These are phyloP conservation scores for Fonsecaea pugnacius DNA, from an alignment of 2,329 filamentous ascomycete species.

Conservation along the genomic window DNA sequence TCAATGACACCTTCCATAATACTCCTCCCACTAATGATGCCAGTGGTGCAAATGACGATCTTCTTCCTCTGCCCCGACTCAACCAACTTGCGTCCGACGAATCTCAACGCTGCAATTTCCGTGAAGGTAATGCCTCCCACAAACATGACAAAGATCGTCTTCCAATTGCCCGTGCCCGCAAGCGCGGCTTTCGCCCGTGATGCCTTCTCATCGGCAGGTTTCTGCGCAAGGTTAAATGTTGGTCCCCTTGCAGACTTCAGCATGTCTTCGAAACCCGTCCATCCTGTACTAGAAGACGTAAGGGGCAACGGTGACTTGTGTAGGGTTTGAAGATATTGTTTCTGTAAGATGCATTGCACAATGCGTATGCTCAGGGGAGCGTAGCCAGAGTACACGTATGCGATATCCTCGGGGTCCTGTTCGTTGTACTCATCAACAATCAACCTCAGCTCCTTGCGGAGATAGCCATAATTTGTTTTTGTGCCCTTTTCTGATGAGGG, in stretches of 20 bases:
- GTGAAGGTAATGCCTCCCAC: conserved; percentile 96
- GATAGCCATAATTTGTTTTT: conserved; percentile 86
- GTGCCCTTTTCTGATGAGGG: conserved; percentile 54
- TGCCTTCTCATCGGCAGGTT: conserved; percentile 82
- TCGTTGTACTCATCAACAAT: conserved; percentile 98
- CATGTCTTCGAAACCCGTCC: conserved; percentile 91
- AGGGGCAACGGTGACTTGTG: conserved; percentile 66
- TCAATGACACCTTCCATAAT: conserved; percentile 88
- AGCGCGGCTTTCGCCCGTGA: conserved; percentile 83
- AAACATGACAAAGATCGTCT: conserved; percentile 95
- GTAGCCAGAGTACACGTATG: conserved; percentile 98
- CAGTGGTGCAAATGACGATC: conserved; percentile 90
- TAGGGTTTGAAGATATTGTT: conserved; percentile 76
- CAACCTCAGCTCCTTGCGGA: conserved; percentile 82
- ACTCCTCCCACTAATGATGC: conserved; percentile 83
- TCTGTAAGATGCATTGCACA: conserved; percentile 90
- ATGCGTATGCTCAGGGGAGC: conserved; percentile 89
- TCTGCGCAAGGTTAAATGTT: conserved; percentile 90
- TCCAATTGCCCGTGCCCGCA: conserved; percentile 73
- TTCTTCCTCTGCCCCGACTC: conserved; percentile 66
- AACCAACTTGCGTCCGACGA: conserved; percentile 83
- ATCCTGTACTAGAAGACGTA: conserved; percentile 72
- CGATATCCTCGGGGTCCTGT: conserved; percentile 87
- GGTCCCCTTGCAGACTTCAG: conserved; percentile 84
- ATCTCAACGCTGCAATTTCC: conserved; percentile 90